Percentiles rank a stretch among this genome's conserved stretches.
phyloP scores from a whole-genome alignment of 2,329 filamentous ascomycete species.

The Fusarium mexicanum region DNA sequence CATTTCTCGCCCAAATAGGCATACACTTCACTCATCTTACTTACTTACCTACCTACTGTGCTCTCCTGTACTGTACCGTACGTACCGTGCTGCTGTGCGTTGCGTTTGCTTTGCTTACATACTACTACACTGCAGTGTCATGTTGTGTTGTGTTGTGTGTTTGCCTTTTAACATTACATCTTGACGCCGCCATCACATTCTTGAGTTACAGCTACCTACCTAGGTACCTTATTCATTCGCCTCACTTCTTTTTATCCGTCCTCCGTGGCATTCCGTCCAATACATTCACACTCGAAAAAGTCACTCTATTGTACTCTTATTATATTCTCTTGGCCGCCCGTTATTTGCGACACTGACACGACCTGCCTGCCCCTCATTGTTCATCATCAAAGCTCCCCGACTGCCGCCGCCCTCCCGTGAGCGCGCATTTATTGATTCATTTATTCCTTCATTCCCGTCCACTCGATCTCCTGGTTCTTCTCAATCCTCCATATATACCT shows the following conservation, averaged over 20 bases:
- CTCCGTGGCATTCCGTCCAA: slow-evolving; percentile 11
- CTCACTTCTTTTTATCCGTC: neutral
- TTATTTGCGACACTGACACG: slow-evolving; percentile 3
- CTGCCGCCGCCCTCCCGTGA: neutral
- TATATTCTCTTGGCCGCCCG: slow-evolving; percentile 9
- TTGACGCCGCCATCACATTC: slow-evolving; percentile 11
- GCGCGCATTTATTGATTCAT: neutral
- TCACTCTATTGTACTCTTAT: slow-evolving; percentile 9
- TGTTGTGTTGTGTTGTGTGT: neutral
- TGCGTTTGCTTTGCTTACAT: neutral
- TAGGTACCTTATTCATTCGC: neutral
- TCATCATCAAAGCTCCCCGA: slow-evolving; percentile 16
- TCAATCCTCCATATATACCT: slow-evolving; percentile 9
- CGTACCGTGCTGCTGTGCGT: neutral
- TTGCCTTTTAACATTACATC: slow-evolving; percentile 1
- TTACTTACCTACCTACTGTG: neutral
- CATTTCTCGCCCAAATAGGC: slow-evolving; percentile 2
- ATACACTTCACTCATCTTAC: slow-evolving; percentile 2
- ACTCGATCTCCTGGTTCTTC: neutral
- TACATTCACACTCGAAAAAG: neutral
- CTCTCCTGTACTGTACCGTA: neutral
- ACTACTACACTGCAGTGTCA: neutral
- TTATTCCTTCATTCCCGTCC: slow-evolving; percentile 4
- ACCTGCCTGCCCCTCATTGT: slow-evolving; percentile 23
- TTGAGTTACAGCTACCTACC: slow-evolving; percentile 21